Evolutionary conservation across 2,329 filamentous ascomycete genomes (phyloP).

Genomic region (Trichophyton simii): DNA sequence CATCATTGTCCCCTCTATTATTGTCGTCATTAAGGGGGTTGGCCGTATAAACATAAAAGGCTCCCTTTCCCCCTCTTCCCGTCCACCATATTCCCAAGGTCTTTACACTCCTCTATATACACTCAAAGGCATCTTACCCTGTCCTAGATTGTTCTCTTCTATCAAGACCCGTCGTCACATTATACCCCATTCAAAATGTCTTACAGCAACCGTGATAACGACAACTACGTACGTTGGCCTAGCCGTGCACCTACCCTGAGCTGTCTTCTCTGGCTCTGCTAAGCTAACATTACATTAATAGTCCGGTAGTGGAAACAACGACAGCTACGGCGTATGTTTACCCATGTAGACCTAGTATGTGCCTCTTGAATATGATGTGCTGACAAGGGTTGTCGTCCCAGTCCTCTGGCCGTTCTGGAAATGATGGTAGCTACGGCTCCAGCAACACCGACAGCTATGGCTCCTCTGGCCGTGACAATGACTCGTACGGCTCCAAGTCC

Average conservation of each 20-base stretch:
- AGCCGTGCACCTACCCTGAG: not conserved
- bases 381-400: not conserved
- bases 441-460: conserved; percentile 1
- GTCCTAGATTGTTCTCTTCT: not conserved
- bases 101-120: not conserved
- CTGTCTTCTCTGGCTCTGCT: not conserved
- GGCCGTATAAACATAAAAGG: conserved; percentile 2
- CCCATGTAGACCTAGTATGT: not conserved
- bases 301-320: conserved; percentile 4
- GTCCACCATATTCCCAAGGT: not conserved
- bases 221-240: conserved; percentile 5
- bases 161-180: not conserved
- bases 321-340: conserved; percentile 7
- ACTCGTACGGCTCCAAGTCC: conserved; percentile 2
- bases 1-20: not conserved
- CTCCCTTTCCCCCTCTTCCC: not conserved
- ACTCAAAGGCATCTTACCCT: not conserved
- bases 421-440: conserved; percentile 4
- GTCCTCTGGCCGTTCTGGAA: conserved; percentile 2
- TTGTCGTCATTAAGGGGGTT: not conserved
- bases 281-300: not conserved
- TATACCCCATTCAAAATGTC: conserved; percentile 6
- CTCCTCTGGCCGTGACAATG: not conserved
- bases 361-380: not conserved
- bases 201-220: conserved; percentile 9